A percentile compares a stretch with the other conserved stretches of the same genome.
Conservation (phyloP, 805 yeast genomes). For the Ogataea philodendri region DNA sequence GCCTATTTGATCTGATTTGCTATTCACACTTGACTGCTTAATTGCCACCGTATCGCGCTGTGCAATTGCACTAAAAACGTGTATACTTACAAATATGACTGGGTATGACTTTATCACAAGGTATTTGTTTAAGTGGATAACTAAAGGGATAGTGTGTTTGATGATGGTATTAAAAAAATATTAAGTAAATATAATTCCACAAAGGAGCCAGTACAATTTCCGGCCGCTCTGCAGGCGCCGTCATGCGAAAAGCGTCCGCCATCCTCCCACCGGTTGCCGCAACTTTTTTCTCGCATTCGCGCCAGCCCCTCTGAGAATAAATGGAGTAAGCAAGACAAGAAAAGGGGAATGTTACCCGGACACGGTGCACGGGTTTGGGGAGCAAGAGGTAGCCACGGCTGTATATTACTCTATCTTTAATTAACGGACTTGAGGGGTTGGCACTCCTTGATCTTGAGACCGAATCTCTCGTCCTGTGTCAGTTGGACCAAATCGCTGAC, state of each 20-base stretch:
- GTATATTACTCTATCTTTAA: slow-evolving; percentile 1
- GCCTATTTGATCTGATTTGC: too few relatives aligned
- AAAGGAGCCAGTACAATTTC: slow-evolving; percentile 6
- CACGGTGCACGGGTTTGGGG: slow-evolving; percentile 7
- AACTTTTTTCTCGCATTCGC: slow-evolving; percentile 1
- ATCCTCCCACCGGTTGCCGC: slow-evolving; percentile 3
- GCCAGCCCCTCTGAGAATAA: slow-evolving; percentile 4
- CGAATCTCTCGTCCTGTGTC: slow-evolving; percentile 66
- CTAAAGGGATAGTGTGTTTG: slow-evolving; percentile 8
- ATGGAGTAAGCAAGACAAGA: too few relatives aligned
- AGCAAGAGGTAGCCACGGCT: neutral
- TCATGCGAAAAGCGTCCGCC: slow-evolving; percentile 7
- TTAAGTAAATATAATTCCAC: slow-evolving; percentile 12
- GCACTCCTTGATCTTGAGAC: slow-evolving; percentile 62
- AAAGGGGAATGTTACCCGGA: slow-evolving; percentile 7
- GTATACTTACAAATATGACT: slow-evolving; percentile 14
- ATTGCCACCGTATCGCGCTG: slow-evolving; percentile 3
- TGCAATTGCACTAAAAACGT: neutral
- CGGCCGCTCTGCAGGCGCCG: slow-evolving; percentile 14
- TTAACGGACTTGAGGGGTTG: slow-evolving; percentile 45
- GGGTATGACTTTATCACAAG: slow-evolving; percentile 14
- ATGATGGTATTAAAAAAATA: slow-evolving; percentile 5
- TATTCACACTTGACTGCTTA: neutral
- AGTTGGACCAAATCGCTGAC: slow-evolving; percentile 56
- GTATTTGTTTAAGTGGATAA: slow-evolving; percentile 5